Percentiles rank a stretch among this genome's conserved stretches.
Evolutionary conservation across 805 yeast genomes (phyloP).

Genomic region (Spathaspora gorwiae): DNA sequence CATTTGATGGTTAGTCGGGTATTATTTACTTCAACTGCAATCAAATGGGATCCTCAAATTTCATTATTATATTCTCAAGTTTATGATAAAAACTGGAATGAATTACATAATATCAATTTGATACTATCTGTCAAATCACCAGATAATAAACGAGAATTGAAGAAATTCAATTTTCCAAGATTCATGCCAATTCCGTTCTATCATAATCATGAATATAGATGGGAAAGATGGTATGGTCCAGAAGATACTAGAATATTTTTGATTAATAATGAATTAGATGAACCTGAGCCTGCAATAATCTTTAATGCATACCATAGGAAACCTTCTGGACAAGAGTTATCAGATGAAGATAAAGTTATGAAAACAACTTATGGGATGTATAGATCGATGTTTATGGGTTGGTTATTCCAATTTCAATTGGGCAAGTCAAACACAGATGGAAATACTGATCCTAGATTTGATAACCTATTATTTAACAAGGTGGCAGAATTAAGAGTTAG

Average conservation of each 20-base stretch:
- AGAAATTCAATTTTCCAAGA: constrained; percentile 11
- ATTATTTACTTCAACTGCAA: constrained; percentile 17
- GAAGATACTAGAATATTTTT: constrained; percentile 24
- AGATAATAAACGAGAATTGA: constrained; percentile 2
- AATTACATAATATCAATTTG: constrained; percentile 16
- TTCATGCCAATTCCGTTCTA: constrained; percentile 10
- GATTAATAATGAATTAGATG: constrained; percentile 14
- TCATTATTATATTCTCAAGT: constrained; percentile 21
- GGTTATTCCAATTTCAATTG: constrained; percentile 29
- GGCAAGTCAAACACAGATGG: constrained; percentile 28
- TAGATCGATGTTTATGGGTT: constrained; percentile 27
- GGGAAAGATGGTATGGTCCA: constrained; percentile 16
- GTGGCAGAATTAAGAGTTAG: constrained; percentile 16
- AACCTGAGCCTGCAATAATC: constrained; percentile 13
- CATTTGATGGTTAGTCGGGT: constrained; percentile 29
- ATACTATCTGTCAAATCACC: constrained; percentile 17
- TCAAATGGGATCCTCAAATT: constrained; percentile 16
- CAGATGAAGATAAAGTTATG: background rate
- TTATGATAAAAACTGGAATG: constrained; percentile 20
- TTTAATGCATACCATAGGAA: constrained; percentile 8
- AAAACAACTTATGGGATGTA: constrained; percentile 5
- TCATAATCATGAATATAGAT: constrained; percentile 8
- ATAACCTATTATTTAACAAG: constrained; percentile 14
- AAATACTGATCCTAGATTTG: constrained; percentile 8
- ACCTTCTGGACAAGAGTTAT: background rate